Base-by-base conservation (phyloP, 2,329 filamentous ascomycete species). In the Aspergillus costaricaensis region DNA sequence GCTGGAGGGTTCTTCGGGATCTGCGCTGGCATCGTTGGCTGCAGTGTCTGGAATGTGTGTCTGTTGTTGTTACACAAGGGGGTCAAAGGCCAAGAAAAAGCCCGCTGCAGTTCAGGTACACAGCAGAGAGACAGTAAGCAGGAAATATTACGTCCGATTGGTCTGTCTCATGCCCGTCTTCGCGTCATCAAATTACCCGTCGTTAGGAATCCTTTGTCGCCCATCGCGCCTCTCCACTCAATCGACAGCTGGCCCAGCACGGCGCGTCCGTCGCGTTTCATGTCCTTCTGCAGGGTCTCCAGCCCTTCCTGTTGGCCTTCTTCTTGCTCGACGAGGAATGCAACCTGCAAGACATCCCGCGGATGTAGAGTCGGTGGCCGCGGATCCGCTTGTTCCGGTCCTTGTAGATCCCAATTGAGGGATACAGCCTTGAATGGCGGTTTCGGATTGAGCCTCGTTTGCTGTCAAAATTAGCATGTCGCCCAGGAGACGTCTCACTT, bases 201-300 rank as follows among this genome's bases (percentile, higher is more conserved):
- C 48, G 89, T 92, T 72, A 99, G 80, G 68, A 88, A 93, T 0
- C 95, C 95, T 68, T 86, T 85, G 77, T 94, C 95, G 0, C 95
- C 95, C 89, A 97, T 93, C 63, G 91, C 86, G 39, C 90, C 90
- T 64, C 91, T 85, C 95, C 95, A 99, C 57, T 91, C 89, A 61
- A 98, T 90, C 47, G 88, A 89, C 66, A 98, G 77, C 64, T 95
- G 88, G 5, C 93, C 94, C 72, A 98, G 87, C 19, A 88, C 81
- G 39, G 90, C 80, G 62, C 83, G 80, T 17, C 79, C 79, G 62
- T 80, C 77, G 36, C 77, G 76, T 43, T 77, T 80, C 65, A 86
- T 80, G 53, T 81, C 80, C 61, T 77, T 79, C 41, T 76, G 75
- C 10, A 79, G 62, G 9, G 83, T 84, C 62, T 89, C 87, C 30